Conservation (phyloP, 2,329 filamentous ascomycete genomes). For the Colletotrichum aenigma region DNA sequence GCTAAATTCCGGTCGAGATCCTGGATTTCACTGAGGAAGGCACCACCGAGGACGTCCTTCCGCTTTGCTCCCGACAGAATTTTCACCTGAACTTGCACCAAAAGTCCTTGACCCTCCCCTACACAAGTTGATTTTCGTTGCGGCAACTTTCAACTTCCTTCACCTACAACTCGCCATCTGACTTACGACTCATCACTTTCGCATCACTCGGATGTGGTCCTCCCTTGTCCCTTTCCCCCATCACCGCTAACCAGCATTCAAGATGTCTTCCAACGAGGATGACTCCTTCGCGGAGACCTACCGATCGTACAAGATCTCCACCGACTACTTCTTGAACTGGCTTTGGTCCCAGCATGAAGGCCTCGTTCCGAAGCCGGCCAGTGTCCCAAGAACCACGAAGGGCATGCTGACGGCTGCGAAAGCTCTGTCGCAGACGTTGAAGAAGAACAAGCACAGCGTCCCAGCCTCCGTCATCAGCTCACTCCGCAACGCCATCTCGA, state of each 20-base stretch:
- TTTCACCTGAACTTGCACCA: no score
- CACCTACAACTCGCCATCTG: no score
- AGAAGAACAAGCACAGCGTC: background rate
- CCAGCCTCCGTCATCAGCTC: background rate
- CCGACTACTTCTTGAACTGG: background rate
- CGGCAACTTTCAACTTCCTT: no score
- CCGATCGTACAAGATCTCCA: background rate
- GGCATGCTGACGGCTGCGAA: background rate
- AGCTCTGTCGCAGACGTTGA: fast-evolving
- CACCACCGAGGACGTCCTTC: no score
- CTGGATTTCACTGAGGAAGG: no score
- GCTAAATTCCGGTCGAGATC: no score
- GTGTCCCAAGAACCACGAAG: background rate
- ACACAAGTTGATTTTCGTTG: no score
- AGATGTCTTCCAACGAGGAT: fast-evolving
- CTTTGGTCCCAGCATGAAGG: background rate
- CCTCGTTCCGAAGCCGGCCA: background rate
- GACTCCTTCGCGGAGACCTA: background rate
- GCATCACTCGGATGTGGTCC: no score
- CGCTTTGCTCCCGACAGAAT: no score
- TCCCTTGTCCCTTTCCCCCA: fast-evolving
- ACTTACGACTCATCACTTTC: no score
- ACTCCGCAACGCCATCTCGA: background rate
- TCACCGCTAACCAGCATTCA: background rate
- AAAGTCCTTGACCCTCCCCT: no score